A percentile compares a stretch with the other conserved stretches of the same genome.
Evolutionary conservation across 345 rosid genomes (phyloP).

Genomic region (Camelina sativa): DNA sequence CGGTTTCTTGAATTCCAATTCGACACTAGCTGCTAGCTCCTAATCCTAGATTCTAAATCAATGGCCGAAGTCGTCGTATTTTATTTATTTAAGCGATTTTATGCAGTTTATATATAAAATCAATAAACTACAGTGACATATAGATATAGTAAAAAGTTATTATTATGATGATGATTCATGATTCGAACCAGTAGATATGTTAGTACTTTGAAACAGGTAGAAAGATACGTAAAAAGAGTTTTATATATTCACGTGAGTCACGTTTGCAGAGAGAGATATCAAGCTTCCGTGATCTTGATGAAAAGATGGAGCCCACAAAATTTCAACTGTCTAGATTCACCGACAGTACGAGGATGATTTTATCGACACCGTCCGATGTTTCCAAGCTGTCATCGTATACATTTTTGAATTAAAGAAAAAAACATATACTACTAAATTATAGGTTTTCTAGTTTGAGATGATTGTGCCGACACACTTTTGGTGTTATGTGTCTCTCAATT

Average conservation of each 20-base stretch:
- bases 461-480: conserved; percentile 48
- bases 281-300: conserved; percentile 35
- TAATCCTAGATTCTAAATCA: conserved; percentile 17
- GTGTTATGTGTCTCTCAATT: conserved; percentile 1
- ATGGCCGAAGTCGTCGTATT: too few species aligned
- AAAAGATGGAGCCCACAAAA: conserved; percentile 25
- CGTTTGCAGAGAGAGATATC: conserved; percentile 38
- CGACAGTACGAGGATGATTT: conserved; percentile 44
- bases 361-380: conserved; percentile 55
- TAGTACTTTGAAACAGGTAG: not conserved
- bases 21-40: conserved; percentile 22
- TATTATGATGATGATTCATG: not conserved
- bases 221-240: not conserved
- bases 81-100: not conserved
- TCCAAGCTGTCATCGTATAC: conserved; percentile 37
- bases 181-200: not conserved
- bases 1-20: conserved; percentile 26
- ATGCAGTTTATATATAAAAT: not conserved
- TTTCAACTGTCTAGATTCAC: conserved; percentile 41
- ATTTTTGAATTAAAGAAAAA: not conserved
- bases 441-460: conserved; percentile 29
- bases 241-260: conserved; percentile 37
- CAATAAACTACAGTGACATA: conserved; percentile 2
- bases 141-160: not conserved
- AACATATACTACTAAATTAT: not conserved